Conservation (phyloP, 2,329 filamentous ascomycete species). For the Fonsecaea erecta region DNA sequence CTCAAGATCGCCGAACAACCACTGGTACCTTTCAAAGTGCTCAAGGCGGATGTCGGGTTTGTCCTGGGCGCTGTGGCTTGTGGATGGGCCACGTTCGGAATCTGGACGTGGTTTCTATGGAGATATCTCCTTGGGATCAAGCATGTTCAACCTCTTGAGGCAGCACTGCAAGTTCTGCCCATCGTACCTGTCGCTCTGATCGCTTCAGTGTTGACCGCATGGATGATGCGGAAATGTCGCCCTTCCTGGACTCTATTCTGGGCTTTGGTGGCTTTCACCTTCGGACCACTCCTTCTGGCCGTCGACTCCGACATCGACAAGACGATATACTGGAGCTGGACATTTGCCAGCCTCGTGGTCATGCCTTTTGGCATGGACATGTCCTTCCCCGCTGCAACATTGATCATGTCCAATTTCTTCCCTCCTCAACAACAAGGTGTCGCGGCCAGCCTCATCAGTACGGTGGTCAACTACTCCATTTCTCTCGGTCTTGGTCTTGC, state of each 20-base stretch:
- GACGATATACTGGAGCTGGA: conserved; percentile 65
- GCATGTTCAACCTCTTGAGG: conserved; percentile 38
- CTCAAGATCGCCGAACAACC: conserved; percentile 49
- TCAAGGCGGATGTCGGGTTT: conserved; percentile 56
- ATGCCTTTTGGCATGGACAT: conserved; percentile 53
- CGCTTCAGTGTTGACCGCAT: conserved; percentile 40
- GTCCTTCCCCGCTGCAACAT: conserved; percentile 39
- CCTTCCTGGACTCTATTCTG: conserved; percentile 46
- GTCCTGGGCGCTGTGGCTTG: conserved; percentile 59
- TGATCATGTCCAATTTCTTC: conserved; percentile 41
- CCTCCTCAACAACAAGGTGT: conserved; percentile 39
- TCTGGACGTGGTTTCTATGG: conserved; percentile 50
- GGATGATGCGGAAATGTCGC: conserved; percentile 36
- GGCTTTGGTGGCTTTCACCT: conserved; percentile 41
- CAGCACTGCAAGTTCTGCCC: conserved; percentile 42
- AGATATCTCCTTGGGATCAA: conserved; percentile 43
- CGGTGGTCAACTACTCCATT: conserved; percentile 40
- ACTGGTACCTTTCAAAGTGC: conserved; percentile 53
- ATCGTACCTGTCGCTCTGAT: conserved; percentile 41
- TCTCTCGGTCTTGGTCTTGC: conserved; percentile 39
- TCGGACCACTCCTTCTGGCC: conserved; percentile 33
- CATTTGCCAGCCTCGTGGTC: conserved; percentile 63
- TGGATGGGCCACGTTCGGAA: conserved; percentile 58
- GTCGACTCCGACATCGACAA: conserved; percentile 43
- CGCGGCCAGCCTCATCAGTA: conserved; percentile 39